These are phyloP conservation scores for Termitomyces sp. DNA, from an alignment of 768 basidiomycete species.

Conservation along the genomic window DNA sequence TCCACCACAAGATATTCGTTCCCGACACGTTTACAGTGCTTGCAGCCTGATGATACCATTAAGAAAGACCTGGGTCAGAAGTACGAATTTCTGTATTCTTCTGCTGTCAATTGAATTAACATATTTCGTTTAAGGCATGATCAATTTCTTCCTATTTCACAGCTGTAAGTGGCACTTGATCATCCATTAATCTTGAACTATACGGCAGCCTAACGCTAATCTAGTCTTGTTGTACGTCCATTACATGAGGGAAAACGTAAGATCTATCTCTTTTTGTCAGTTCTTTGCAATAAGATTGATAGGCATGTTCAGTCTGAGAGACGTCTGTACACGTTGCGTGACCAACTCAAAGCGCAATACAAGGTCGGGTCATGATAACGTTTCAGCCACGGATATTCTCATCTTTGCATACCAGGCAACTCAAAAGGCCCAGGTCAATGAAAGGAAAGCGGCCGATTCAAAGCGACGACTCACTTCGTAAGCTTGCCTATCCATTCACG, in stretches of 20 bases:
- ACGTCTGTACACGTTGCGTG: conserved; percentile 63
- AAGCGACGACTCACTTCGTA: conserved; percentile 80
- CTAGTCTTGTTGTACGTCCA: conserved; percentile 74
- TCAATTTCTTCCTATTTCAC: conserved; percentile 78
- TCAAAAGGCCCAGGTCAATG: conserved; percentile 75
- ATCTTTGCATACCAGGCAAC: conserved; percentile 48
- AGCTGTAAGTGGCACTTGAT: conserved; percentile 36
- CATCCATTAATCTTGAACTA: background rate
- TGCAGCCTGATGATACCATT: conserved; percentile 37
- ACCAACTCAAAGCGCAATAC: conserved; percentile 74
- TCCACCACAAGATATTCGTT: background rate
- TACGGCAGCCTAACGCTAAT: conserved; percentile 12
- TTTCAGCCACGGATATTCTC: background rate
- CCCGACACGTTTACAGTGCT: conserved; percentile 19
- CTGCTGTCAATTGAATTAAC: background rate
- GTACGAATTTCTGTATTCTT: conserved; percentile 20
- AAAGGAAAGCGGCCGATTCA: conserved; percentile 72
- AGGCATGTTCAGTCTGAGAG: conserved; percentile 51
- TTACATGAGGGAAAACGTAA: conserved; percentile 59
- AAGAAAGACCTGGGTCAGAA: conserved; percentile 28
- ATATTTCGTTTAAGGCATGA: conserved; percentile 38
- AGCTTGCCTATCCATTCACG: conserved; percentile 25
- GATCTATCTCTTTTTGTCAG: conserved; percentile 16
- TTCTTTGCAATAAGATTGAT: background rate
- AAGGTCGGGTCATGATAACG: conserved; percentile 30